Evolutionary conservation across 2,329 filamentous ascomycete species (phyloP), one percentile per base, ranked within the genome.

Genomic region (Thelonectria olida): DNA sequence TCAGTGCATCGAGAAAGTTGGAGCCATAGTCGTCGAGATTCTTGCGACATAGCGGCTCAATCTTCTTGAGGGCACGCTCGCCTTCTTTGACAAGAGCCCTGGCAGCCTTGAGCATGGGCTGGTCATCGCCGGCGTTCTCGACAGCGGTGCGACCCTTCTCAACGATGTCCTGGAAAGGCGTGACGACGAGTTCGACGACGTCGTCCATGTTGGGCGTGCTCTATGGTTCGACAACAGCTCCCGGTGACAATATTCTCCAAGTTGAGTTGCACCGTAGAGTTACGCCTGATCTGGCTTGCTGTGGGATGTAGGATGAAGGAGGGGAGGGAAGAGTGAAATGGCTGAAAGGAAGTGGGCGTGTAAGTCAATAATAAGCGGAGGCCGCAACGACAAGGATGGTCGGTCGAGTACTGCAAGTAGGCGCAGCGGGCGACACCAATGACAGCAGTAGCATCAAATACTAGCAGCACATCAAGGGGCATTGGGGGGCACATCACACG

Each of bases 101-200:
- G 23, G 83, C 82, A 23, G 82, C 81, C 72, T 80, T 82, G 68
- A 79, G 74, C 84, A 87, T 86, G 44, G 65, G 59, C 62, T 80
- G 74, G 22, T 77, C 70, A 55, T 78, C 75, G 38, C 74, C 80
- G 9, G 82, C 82, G 76, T 85, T 85, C 23, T 78, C 75, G 48
- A 81, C 68, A 0, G 84, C 84, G 10, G 68, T 61, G 31, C 75
- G 81, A 28, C 80, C 84, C 75, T 85, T 85, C 42, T 83, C 80
- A 52, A 85, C 79, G 55, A 86, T 80, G 44, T 86, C 83, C 53
- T 74, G 78, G 66, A 86, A 87, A 25, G 84, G 83, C 34, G 77
- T 76, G 25, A 85, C 73, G 36, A 85, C 81, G 45, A 86, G 79
- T 44, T 78, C 75, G 44, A 68, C 67, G 22, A 80, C 74, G 50